phyloP scores from a whole-genome alignment of 1,284 basidiomycete genomes.

The Stygiomarasmius scandens region DNA sequence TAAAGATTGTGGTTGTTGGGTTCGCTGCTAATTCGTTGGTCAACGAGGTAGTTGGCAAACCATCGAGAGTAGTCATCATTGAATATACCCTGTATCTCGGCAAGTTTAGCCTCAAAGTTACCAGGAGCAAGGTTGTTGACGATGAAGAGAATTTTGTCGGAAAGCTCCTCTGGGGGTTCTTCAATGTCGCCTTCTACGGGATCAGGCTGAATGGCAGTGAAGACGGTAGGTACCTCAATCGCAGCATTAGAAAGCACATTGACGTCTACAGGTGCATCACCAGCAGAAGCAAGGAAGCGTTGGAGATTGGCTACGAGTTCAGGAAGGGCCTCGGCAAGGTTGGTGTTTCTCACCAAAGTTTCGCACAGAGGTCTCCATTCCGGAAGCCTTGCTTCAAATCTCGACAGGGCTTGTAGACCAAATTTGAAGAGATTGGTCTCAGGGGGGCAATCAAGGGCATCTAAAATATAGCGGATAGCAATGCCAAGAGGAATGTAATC shows the following conservation, averaged over 20 bases:
- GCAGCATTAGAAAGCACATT: not conserved
- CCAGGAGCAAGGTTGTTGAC: conserved; percentile 96
- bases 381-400: conserved; percentile 85
- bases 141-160: conserved; percentile 96
- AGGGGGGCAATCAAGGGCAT: conserved; percentile 88
- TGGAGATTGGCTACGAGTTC: conserved; percentile 81
- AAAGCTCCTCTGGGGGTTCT: conserved; percentile 83
- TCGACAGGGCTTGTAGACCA: conserved; percentile 87
- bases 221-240: conserved; percentile 56
- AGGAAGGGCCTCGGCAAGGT: conserved; percentile 85
- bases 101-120: conserved; percentile 88
- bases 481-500: conserved; percentile 96
- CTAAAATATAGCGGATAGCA: conserved; percentile 95
- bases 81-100: conserved; percentile 83
- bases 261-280: conserved; percentile 35
- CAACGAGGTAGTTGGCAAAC: conserved; percentile 98
- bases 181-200: conserved; percentile 60
- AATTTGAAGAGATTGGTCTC: conserved; percentile 96
- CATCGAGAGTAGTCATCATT: conserved; percentile 85
- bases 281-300: conserved; percentile 62
- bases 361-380: conserved; percentile 97
- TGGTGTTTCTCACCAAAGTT: conserved; percentile 85
- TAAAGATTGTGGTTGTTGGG: conserved; percentile 98
- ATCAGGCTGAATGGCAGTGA: conserved; percentile 77
- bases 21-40: conserved; percentile 94